phyloP scores from a whole-genome alignment of 2,329 filamentous ascomycete genomes.

The Akanthomyces dipterigenus region DNA sequence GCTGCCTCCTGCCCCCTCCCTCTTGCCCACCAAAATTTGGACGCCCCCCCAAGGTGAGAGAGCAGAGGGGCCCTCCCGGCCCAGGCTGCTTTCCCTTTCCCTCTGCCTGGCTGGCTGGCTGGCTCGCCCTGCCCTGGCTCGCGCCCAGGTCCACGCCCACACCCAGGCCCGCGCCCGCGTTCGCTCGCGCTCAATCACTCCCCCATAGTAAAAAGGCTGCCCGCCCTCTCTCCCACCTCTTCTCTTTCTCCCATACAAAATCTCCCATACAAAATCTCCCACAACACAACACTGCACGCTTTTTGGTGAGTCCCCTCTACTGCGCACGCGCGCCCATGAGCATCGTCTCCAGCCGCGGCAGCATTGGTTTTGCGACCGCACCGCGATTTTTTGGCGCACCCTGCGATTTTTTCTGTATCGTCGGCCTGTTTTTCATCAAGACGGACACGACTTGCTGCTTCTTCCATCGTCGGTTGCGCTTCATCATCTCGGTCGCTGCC shows the following conservation, averaged over 20 bases:
- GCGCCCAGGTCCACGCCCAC: neutral
- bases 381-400: conserved; percentile 21
- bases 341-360: conserved; percentile 15
- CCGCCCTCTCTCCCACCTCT: conserved; percentile 45
- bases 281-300: conserved; percentile 30
- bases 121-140: neutral
- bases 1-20: neutral
- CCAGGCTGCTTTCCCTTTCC: neutral
- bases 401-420: conserved; percentile 8
- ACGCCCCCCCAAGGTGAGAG: neutral
- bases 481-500: conserved; percentile 4
- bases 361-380: conserved; percentile 21
- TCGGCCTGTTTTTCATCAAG: conserved; percentile 8
- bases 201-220: conserved; percentile 59
- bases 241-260: conserved; percentile 58
- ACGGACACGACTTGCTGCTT: neutral
- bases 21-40: neutral
- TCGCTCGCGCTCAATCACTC: conserved; percentile 49
- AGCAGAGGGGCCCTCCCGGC: neutral
- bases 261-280: conserved; percentile 45
- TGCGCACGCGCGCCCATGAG: conserved; percentile 32
- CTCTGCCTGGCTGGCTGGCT: neutral
- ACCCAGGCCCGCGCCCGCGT: conserved; percentile 20
- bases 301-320: conserved; percentile 47
- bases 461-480: neutral